phyloP scores from a whole-genome alignment of 2,329 filamentous ascomycete genomes.

The Colletotrichum tropicale region DNA sequence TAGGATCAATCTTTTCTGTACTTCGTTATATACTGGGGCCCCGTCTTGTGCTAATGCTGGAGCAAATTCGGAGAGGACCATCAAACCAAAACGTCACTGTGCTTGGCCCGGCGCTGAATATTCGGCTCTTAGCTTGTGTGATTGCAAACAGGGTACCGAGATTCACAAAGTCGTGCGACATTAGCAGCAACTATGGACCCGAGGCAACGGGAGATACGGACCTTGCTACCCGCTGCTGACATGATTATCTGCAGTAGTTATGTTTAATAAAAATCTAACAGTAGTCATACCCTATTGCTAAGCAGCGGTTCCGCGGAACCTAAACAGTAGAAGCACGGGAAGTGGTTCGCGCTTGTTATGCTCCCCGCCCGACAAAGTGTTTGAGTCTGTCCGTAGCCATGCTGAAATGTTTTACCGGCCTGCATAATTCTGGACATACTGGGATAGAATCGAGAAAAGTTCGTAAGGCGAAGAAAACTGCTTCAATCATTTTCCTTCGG shows the following conservation, averaged over 20 bases:
- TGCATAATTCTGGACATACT: not conserved
- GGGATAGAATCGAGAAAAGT: not conserved
- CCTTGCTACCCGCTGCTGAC: not conserved
- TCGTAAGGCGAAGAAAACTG: not conserved
- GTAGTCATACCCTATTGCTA: not conserved
- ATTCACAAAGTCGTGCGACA: not conserved
- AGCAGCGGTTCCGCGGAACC: not conserved
- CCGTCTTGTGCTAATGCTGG: not conserved
- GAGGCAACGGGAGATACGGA: not conserved
- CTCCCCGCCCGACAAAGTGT: not conserved
- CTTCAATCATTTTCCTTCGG: not conserved
- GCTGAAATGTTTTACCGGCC: not conserved
- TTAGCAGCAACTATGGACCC: not conserved
- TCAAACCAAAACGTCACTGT: not conserved
- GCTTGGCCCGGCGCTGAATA: not conserved
- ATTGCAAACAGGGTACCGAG: not conserved
- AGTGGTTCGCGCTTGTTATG: not conserved
- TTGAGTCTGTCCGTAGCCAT: not conserved
- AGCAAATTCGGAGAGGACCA: accelerated
- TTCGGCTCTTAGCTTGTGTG: not conserved
- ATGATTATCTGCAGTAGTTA: not conserved
- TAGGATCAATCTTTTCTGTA: not conserved
- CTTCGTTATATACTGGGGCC: not conserved
- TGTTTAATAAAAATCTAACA: not conserved
- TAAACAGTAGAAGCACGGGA: not conserved